Evolutionary conservation across 2,329 filamentous ascomycete species (phyloP).

Genomic region (Penicillium sp.): DNA sequence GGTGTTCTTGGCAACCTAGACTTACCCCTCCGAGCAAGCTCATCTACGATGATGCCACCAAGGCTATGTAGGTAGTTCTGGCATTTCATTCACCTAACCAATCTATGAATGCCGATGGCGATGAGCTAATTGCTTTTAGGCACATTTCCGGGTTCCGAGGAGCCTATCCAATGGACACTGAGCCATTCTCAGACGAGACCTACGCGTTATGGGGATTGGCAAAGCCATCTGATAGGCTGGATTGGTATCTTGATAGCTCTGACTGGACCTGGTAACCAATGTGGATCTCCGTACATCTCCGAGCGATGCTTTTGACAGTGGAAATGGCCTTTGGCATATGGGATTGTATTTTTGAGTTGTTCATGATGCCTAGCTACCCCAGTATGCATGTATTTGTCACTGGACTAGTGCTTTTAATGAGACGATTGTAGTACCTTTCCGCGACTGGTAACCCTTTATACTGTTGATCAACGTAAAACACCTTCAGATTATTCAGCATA

Average conservation of each 20-base stretch:
- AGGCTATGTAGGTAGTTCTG: slow-evolving; percentile 1
- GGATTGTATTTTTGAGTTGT: neutral
- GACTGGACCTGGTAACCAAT: slow-evolving; percentile 1
- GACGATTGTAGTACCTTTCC: neutral
- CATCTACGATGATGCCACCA: slow-evolving; percentile 1
- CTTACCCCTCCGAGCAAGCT: neutral
- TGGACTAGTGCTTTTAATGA: neutral
- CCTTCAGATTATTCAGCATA: neutral
- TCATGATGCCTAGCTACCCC: neutral
- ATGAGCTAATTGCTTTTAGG: neutral
- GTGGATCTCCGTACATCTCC: neutral
- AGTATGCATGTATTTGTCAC: neutral
- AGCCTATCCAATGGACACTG: neutral
- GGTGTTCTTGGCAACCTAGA: neutral
- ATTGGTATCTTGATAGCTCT: slow-evolving; percentile 1
- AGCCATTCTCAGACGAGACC: slow-evolving; percentile 1
- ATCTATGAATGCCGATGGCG: neutral
- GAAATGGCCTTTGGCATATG: neutral
- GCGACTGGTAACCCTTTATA: neutral
- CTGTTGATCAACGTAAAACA: neutral
- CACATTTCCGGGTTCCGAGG: slow-evolving; percentile 3
- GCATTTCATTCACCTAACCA: neutral
- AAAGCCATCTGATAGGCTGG: neutral
- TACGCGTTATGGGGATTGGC: slow-evolving; percentile 2
- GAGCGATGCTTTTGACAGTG: neutral